Evolutionary conservation across 306 rosid genomes (phyloP).

Genomic region (Acmispon strigosus): DNA sequence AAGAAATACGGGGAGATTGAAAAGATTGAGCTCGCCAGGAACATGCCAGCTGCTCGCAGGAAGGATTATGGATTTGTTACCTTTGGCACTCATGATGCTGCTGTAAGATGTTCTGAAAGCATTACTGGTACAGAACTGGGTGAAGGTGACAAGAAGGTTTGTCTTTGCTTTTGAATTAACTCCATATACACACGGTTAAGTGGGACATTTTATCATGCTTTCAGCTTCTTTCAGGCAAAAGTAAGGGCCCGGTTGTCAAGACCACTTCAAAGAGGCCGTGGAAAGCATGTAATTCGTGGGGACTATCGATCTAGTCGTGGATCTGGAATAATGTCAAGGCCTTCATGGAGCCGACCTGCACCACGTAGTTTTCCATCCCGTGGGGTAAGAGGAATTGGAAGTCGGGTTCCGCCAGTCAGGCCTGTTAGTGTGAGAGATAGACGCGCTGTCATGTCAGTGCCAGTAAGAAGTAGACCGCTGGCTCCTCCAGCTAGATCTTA

Average conservation of each 20-base stretch:
- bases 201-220: slow-evolving; percentile 6
- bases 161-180: slow-evolving; percentile 13
- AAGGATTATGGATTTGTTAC: slow-evolving; percentile 96
- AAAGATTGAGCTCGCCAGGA: slow-evolving; percentile 88
- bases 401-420: slow-evolving; percentile 59
- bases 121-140: slow-evolving; percentile 88
- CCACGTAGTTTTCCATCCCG: slow-evolving; percentile 59
- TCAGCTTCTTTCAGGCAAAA: slow-evolving; percentile 58
- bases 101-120: slow-evolving; percentile 81
- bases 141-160: slow-evolving; percentile 84
- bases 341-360: slow-evolving; percentile 76
- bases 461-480: slow-evolving; percentile 59
- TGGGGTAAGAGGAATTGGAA: slow-evolving; percentile 61
- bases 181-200: background rate
- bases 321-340: slow-evolving; percentile 45
- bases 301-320: slow-evolving; percentile 59
- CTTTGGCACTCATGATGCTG: slow-evolving; percentile 83
- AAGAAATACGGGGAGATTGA: slow-evolving; percentile 73
- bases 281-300: slow-evolving; percentile 65
- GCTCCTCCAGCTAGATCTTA: slow-evolving; percentile 78
- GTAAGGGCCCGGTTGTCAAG: slow-evolving; percentile 96
- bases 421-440: slow-evolving; percentile 71
- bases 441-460: slow-evolving; percentile 62
- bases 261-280: slow-evolving; percentile 92
- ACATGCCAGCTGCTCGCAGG: slow-evolving; percentile 96